phyloP scores from a whole-genome alignment of 2,329 filamentous ascomycete genomes.

The Aureobasidium sp. region DNA sequence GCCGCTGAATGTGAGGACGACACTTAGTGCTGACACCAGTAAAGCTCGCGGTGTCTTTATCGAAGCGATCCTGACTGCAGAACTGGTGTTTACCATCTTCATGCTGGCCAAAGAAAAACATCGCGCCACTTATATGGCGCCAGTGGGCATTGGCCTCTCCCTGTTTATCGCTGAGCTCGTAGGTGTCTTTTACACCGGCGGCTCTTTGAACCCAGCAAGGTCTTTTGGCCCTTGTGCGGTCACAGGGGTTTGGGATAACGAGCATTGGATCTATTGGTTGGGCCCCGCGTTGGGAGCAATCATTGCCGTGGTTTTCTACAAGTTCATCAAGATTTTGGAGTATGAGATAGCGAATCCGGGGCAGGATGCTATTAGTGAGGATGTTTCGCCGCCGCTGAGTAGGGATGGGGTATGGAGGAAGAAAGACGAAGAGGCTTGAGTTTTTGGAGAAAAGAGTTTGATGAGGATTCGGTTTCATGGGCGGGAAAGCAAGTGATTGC shows the following conservation, averaged over 20 bases:
- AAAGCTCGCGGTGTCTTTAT: constrained; percentile 57
- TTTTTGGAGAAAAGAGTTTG: too few relatives aligned
- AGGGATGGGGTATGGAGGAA: neutral
- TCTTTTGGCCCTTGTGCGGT: constrained; percentile 37
- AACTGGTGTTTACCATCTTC: constrained; percentile 58
- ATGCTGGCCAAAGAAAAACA: constrained; percentile 70
- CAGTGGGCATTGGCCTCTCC: constrained; percentile 63
- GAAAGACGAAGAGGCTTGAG: constrained; percentile 4
- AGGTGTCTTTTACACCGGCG: constrained; percentile 41
- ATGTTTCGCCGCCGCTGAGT: neutral
- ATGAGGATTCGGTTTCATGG: too few relatives aligned
- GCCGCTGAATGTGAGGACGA: constrained; percentile 49
- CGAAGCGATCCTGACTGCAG: constrained; percentile 59
- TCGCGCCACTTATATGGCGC: constrained; percentile 63
- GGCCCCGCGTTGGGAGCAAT: constrained; percentile 4
- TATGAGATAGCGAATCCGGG: constrained; percentile 37
- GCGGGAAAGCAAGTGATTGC: too few relatives aligned
- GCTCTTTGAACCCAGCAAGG: constrained; percentile 36
- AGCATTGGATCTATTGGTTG: constrained; percentile 38
- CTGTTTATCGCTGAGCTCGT: constrained; percentile 57
- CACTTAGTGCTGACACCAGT: constrained; percentile 46
- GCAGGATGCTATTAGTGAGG: constrained; percentile 18
- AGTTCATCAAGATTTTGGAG: constrained; percentile 35
- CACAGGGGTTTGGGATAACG: constrained; percentile 30
- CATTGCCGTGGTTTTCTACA: constrained; percentile 34